Evolutionary conservation across 306 rosid species (phyloP), one percentile per base, ranked within the genome.

Genomic region (Potentilla sterilis): DNA sequence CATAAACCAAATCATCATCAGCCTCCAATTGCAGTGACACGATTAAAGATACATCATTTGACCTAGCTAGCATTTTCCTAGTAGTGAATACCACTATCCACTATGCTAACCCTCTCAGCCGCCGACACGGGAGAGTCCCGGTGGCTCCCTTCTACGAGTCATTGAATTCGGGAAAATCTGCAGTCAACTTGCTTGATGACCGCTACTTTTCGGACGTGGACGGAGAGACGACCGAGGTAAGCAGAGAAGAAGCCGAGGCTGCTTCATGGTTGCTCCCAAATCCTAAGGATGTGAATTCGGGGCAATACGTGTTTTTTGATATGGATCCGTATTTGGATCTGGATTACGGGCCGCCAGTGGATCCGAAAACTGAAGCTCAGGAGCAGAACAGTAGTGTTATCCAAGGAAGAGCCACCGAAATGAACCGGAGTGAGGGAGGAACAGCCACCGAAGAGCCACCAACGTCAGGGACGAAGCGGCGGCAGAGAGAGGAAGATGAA

Each of bases 61-160:
- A n/a, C n/a, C n/a, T n/a, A n/a, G n/a, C n/a, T n/a, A n/a, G n/a
- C n/a, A n/a, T n/a, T n/a, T n/a, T n/a, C n/a, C n/a, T n/a, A n/a
- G n/a, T n/a, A n/a, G n/a, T n/a, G n/a, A n/a, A n/a, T n/a, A n/a
- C n/a, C n/a, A n/a, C n/a, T n/a, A 92, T 95, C 82, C 98, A 95
- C 87, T 86, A 96, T 2, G 98, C 95, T 2, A 95, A 95, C 28
- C 97, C 98, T 0, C 98, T 95, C 74, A 96, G 97, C 46, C 81
- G 89, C 48, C 96, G 97, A 32, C 98, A 95, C 80, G 96, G 90
- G 57, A 97, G 97, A 46, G 62, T 86, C 5, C 96, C 93, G 0
- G 79, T 95, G 19, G 37, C 84, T 0, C 96, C 99, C 0, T 81
- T 92, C 75, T 86, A 75, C 74, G 88, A 90, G 19, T 59, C 91